Evolutionary conservation across 1,139 yeast species (phyloP).

Genomic region (Blastobotrys petasosporus): DNA sequence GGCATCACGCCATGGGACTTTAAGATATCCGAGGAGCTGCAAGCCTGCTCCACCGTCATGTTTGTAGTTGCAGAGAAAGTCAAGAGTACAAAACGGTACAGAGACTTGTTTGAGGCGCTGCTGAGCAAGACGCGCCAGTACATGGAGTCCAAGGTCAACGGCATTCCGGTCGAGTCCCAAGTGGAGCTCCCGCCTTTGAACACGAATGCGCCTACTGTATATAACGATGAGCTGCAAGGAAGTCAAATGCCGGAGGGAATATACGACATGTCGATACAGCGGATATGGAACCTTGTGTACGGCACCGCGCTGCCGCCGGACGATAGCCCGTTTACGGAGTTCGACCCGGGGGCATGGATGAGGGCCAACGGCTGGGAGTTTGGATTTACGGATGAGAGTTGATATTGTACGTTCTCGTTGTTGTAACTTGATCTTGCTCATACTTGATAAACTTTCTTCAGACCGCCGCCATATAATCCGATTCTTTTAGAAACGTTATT

Average conservation of each 20-base stretch:
- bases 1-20: not conserved
- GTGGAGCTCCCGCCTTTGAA: not conserved
- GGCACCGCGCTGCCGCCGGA: not conserved
- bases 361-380: not conserved
- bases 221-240: not conserved
- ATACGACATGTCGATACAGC: not conserved
- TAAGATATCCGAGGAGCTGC: not conserved
- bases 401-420: no score
- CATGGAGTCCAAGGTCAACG: not conserved
- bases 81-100: not conserved
- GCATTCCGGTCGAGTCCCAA: not conserved
- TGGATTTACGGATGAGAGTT: not conserved
- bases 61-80: conserved; percentile 2
- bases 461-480: no score
- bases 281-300: not conserved
- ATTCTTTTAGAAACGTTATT: no score
- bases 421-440: no score
- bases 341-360: not conserved
- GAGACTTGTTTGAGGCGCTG: conserved; percentile 1
- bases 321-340: not conserved
- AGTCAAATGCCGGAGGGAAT: no score
- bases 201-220: not conserved
- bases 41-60: conserved; percentile 1
- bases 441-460: no score
- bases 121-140: not conserved